phyloP scores from a whole-genome alignment of 2,329 filamentous ascomycete species.

The Botrytis byssoidea region DNA sequence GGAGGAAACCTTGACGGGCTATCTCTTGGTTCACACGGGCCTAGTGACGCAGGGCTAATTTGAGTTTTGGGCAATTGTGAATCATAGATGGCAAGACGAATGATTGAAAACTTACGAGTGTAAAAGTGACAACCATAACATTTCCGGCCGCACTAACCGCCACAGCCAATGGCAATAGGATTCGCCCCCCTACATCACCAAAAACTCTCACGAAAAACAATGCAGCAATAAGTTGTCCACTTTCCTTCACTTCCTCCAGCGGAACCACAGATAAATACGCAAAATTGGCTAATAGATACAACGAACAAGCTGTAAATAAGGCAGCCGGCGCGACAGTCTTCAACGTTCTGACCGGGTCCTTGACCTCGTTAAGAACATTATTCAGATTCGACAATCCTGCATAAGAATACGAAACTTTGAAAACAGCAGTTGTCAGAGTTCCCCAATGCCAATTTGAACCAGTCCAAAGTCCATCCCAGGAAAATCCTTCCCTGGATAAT shows the following conservation, averaged over 20 bases:
- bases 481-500: constrained; percentile 6
- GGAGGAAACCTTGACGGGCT: constrained; percentile 49
- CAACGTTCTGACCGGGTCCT: constrained; percentile 55
- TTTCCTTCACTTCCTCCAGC: constrained; percentile 53
- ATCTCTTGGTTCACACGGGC: constrained; percentile 51
- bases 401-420: constrained; percentile 57
- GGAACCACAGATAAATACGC: constrained; percentile 61
- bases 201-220: constrained; percentile 58
- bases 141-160: constrained; percentile 50
- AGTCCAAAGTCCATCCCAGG: constrained; percentile 58
- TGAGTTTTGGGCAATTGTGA: too few relatives aligned
- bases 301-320: constrained; percentile 50
- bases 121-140: constrained; percentile 50
- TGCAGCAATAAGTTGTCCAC: constrained; percentile 55
- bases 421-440: constrained; percentile 54
- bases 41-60: constrained; percentile 33
- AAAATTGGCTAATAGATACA: constrained; percentile 58
- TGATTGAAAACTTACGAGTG: constrained; percentile 50
- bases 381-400: constrained; percentile 55
- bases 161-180: constrained; percentile 47
- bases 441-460: constrained; percentile 69
- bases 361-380: constrained; percentile 57
- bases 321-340: constrained; percentile 56
- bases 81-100: neutral
- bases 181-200: constrained; percentile 43